Conservation (phyloP, 164 flowering plant genomes). For the Stephania yunnanensis region DNA sequence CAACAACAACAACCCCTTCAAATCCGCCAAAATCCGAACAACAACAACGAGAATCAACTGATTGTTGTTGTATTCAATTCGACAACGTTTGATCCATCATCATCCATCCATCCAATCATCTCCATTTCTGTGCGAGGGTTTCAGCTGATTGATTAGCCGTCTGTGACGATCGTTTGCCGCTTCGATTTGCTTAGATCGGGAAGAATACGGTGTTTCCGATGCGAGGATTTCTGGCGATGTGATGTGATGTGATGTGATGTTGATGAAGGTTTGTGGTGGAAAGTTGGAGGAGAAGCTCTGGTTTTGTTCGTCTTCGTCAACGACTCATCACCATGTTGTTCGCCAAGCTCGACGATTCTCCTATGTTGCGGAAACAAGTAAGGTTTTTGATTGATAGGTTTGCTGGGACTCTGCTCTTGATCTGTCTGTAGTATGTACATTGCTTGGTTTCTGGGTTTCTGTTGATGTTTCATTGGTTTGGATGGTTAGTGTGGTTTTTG, state of each 20-base stretch:
- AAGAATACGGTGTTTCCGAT: background rate
- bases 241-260: background rate
- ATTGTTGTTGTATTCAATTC: background rate
- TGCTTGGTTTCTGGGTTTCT: background rate
- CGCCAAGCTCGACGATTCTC: slow-evolving; percentile 96
- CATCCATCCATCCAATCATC: background rate
- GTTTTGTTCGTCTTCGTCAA: background rate
- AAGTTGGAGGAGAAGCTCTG: slow-evolving; percentile 13
- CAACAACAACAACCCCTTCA: background rate
- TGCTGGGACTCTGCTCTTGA: background rate
- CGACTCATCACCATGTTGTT: slow-evolving; percentile 56
- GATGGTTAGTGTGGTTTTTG: background rate
- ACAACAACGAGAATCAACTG: too few relatives aligned
- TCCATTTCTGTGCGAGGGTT: background rate
- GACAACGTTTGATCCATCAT: background rate
- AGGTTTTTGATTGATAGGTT: background rate
- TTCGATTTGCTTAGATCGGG: background rate
- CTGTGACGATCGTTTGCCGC: background rate
- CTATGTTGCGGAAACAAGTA: slow-evolving; percentile 99
- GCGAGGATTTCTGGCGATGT: background rate
- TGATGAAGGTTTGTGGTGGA: background rate
- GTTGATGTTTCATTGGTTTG: background rate
- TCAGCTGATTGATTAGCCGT: background rate
- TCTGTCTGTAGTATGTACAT: background rate
- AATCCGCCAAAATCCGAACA: background rate